A percentile compares a stretch with the other conserved stretches of the same genome.
Evolutionary conservation across 2,329 filamentous ascomycete species (phyloP).

Genomic region (Clonostachys solani): DNA sequence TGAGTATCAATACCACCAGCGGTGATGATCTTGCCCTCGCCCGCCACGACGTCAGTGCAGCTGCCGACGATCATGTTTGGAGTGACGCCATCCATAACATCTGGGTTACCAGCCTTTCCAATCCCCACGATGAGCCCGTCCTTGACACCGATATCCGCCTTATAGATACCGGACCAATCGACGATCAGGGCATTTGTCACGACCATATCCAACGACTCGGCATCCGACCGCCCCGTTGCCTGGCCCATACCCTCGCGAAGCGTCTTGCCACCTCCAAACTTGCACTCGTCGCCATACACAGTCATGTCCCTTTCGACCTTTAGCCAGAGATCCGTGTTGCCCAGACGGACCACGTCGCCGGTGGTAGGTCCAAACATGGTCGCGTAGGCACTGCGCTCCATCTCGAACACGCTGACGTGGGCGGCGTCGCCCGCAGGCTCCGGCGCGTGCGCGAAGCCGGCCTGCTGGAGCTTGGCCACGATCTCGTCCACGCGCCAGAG

Average conservation of each 20-base stretch:
- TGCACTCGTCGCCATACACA: conserved; percentile 86
- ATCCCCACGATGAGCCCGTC: conserved; percentile 81
- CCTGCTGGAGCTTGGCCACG: conserved; percentile 59
- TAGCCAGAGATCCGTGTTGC: conserved; percentile 84
- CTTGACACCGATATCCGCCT: conserved; percentile 94
- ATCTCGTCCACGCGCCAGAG: conserved; percentile 60
- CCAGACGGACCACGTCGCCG: conserved; percentile 79
- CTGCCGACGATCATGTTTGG: conserved; percentile 77
- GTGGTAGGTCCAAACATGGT: conserved; percentile 92
- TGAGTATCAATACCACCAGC: conserved; percentile 87
- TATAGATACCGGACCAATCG: conserved; percentile 91
- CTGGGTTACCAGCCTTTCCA: conserved; percentile 95
- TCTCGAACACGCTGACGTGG: conserved; percentile 57
- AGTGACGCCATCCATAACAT: conserved; percentile 87
- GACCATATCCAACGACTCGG: conserved; percentile 75
- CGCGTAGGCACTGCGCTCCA: conserved; percentile 76
- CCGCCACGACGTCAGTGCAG: conserved; percentile 88
- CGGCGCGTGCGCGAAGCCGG: conserved; percentile 73
- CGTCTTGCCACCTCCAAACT: conserved; percentile 93
- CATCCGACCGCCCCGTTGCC: conserved; percentile 70
- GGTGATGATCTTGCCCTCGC: conserved; percentile 85
- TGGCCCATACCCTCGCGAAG: conserved; percentile 95
- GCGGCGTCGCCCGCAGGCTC: conserved; percentile 54
- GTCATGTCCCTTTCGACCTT: conserved; percentile 84
- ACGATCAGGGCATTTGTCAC: conserved; percentile 87